A percentile compares a stretch with the other conserved stretches of the same genome.
phyloP scores from a whole-genome alignment of 2,329 filamentous ascomycete genomes.

The Pseudonectria buxi region DNA sequence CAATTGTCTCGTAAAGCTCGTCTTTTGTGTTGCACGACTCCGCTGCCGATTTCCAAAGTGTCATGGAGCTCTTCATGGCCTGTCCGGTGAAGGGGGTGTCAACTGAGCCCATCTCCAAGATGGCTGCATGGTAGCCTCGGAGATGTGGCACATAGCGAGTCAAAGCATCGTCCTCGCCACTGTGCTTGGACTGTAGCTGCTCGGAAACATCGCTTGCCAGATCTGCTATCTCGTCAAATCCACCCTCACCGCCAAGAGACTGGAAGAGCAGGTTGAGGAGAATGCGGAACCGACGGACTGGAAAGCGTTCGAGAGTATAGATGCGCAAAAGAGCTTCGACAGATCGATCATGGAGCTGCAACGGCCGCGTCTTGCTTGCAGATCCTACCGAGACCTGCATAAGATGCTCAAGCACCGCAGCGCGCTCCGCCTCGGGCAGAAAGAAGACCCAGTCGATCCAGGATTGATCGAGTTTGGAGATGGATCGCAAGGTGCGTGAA shows the following conservation, averaged over 20 bases:
- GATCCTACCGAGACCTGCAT: slow-evolving; percentile 42
- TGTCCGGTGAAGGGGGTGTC: slow-evolving; percentile 25
- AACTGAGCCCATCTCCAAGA: slow-evolving; percentile 35
- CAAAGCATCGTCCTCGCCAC: slow-evolving; percentile 40
- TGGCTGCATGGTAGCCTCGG: slow-evolving; percentile 36
- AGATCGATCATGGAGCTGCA: slow-evolving; percentile 38
- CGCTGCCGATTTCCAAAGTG: slow-evolving; percentile 39
- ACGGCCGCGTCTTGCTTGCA: slow-evolving; percentile 25
- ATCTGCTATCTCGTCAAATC: slow-evolving; percentile 31
- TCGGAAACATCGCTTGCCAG: slow-evolving; percentile 34
- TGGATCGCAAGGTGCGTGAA: slow-evolving; percentile 51
- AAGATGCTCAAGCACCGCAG: slow-evolving; percentile 54
- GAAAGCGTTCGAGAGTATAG: slow-evolving; percentile 43
- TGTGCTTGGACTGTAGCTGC: slow-evolving; percentile 28
- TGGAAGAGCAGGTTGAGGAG: slow-evolving; percentile 43
- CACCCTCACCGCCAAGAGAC: slow-evolving; percentile 38
- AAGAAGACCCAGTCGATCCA: slow-evolving; percentile 50
- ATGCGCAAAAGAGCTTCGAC: slow-evolving; percentile 42
- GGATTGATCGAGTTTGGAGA: slow-evolving; percentile 53
- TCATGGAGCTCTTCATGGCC: slow-evolving; percentile 31
- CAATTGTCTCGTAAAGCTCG: slow-evolving; percentile 39
- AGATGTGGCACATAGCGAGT: slow-evolving; percentile 42
- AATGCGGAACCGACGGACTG: slow-evolving; percentile 46
- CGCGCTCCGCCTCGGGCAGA: slow-evolving; percentile 44
- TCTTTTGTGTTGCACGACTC: slow-evolving; percentile 31